Conservation (phyloP, 352 stramenopile genomes). For the Pythium catenulatum region DNA sequence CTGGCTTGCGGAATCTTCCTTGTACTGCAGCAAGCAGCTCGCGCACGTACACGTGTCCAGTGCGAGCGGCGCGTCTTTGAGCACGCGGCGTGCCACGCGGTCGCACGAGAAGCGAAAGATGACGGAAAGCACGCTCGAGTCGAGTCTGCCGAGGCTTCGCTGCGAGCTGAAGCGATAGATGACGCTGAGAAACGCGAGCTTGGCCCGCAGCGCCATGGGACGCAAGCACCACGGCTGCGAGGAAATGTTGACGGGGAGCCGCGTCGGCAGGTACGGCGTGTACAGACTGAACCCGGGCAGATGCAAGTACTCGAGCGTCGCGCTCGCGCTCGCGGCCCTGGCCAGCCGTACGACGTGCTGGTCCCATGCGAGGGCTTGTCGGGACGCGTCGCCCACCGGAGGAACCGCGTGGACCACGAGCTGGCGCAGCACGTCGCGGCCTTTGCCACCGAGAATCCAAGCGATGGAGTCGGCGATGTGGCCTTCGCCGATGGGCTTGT, state of each 20-base stretch:
- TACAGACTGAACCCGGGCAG: not conserved
- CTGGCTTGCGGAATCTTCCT: too few species aligned
- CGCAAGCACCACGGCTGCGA: not conserved
- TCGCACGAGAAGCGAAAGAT: constrained; percentile 10
- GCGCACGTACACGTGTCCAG: not conserved
- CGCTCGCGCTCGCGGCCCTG: not conserved
- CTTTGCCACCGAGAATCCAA: not conserved
- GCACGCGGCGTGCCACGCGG: not conserved
- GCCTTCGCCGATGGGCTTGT: not conserved
- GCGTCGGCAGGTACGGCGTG: not conserved
- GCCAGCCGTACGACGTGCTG: not conserved
- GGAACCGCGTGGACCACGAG: not conserved
- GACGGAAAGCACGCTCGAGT: constrained; percentile 17
- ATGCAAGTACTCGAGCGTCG: constrained; percentile 11
- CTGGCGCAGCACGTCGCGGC: not conserved
- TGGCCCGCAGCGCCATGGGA: constrained; percentile 12
- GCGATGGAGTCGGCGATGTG: not conserved
- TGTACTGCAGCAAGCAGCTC: not conserved
- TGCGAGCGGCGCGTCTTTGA: not conserved
- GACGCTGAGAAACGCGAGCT: constrained; percentile 37
- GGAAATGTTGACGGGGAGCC: not conserved
- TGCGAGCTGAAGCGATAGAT: not conserved
- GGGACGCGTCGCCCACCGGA: not conserved
- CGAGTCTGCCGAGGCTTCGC: not conserved
- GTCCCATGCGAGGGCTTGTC: not conserved